phyloP scores from a whole-genome alignment of 768 basidiomycete genomes.

The Chalciporus piperatus region DNA sequence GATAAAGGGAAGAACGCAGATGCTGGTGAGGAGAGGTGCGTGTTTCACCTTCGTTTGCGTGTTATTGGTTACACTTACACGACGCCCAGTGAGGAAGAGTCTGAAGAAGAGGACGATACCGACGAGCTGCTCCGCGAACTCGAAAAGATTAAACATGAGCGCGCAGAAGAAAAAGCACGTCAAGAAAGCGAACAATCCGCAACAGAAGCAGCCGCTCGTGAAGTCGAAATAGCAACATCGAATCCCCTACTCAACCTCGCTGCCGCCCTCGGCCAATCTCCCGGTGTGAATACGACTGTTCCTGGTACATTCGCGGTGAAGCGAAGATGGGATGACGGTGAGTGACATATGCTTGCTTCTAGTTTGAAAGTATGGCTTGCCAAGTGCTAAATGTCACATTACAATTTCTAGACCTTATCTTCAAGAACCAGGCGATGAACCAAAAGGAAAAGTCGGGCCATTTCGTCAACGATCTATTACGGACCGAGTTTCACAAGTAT shows the following conservation, averaged over 20 bases:
- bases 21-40: slow-evolving; percentile 50
- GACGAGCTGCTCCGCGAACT: slow-evolving; percentile 92
- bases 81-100: slow-evolving; percentile 46
- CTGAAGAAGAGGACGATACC: slow-evolving; percentile 64
- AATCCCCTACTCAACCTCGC: slow-evolving; percentile 92
- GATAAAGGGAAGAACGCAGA: slow-evolving; percentile 37
- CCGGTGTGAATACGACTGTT: slow-evolving; percentile 68
- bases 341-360: slow-evolving; percentile 20
- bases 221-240: slow-evolving; percentile 79
- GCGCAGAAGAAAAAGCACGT: slow-evolving; percentile 88
- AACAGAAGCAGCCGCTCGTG: slow-evolving; percentile 56
- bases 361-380: not conserved
- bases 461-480: slow-evolving; percentile 93
- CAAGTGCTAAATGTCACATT: not conserved
- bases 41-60: not conserved
- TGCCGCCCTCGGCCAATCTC: slow-evolving; percentile 79
- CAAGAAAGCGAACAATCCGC: slow-evolving; percentile 75
- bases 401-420: slow-evolving; percentile 74
- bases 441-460: slow-evolving; percentile 62
- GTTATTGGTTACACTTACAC: not conserved
- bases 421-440: slow-evolving; percentile 94
- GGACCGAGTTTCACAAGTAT: slow-evolving; percentile 92
- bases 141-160: slow-evolving; percentile 97
- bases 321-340: slow-evolving; percentile 93
- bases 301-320: slow-evolving; percentile 90